These are phyloP conservation scores for Grosmannia huntii DNA, from an alignment of 2,329 filamentous ascomycete genomes.

Conservation along the genomic window DNA sequence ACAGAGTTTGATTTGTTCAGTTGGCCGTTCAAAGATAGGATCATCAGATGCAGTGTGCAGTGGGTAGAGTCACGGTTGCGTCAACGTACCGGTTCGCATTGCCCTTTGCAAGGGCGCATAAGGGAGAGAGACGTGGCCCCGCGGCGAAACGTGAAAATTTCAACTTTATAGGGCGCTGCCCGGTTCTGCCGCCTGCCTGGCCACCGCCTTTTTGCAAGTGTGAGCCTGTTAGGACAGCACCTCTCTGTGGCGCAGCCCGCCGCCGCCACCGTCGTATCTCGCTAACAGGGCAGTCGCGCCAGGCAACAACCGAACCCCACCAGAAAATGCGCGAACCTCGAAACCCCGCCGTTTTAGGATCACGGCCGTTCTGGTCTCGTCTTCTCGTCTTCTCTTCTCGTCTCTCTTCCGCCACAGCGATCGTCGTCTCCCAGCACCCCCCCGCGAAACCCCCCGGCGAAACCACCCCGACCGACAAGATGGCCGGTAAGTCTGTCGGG, in stretches of 20 bases:
- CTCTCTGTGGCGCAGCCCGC: background rate
- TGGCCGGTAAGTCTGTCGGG: background rate
- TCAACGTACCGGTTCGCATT: background rate
- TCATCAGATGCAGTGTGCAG: conserved; percentile 33
- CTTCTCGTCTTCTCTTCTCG: background rate
- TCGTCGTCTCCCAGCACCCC: too few relatives aligned
- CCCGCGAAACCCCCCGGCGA: background rate
- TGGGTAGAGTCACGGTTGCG: background rate
- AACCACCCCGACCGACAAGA: background rate
- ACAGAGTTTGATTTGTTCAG: conserved; percentile 43
- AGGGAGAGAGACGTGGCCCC: too few relatives aligned
- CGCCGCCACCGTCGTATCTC: background rate
- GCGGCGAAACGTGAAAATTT: too few relatives aligned
- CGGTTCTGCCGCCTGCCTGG: background rate
- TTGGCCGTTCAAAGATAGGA: conserved; percentile 49
- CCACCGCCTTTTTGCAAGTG: too few relatives aligned
- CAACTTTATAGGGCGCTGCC: background rate
- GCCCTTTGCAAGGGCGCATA: too few relatives aligned
- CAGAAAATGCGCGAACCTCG: background rate
- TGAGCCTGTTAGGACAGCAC: too few relatives aligned
- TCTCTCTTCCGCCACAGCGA: background rate
- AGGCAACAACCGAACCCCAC: background rate
- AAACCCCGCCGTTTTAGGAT: conserved; percentile 1
- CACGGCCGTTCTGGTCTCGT: background rate
- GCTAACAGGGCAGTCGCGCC: background rate